Evolutionary conservation across 1,284 basidiomycete genomes (phyloP).

Genomic region (Sphagnurus paluster): DNA sequence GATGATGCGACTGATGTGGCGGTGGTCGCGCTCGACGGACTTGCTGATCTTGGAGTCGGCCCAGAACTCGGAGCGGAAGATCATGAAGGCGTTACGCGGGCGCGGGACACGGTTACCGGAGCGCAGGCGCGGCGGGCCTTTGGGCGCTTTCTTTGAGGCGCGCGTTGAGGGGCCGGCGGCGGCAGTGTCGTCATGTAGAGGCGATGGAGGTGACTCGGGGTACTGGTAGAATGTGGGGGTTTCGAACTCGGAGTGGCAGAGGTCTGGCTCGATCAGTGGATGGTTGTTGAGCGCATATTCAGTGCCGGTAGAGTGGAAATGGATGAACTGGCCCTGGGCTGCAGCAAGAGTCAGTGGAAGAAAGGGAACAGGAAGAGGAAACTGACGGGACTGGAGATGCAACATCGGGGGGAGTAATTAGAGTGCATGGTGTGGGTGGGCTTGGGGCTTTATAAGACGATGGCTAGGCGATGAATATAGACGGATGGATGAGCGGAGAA

Average conservation of each 20-base stretch:
- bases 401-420: constrained; percentile 6
- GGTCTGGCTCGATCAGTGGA: constrained; percentile 4
- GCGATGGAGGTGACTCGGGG: constrained; percentile 13
- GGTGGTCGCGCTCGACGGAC: constrained; percentile 51
- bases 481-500: constrained; percentile 16
- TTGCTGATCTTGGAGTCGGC: constrained; percentile 42
- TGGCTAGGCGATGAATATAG: constrained; percentile 19
- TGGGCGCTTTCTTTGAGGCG: background rate
- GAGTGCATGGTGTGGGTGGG: background rate
- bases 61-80: constrained; percentile 76
- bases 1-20: constrained; percentile 59
- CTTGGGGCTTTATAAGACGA: constrained; percentile 17
- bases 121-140: constrained; percentile 16
- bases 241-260: constrained; percentile 9
- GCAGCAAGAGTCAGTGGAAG: constrained; percentile 5
- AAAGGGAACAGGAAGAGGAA: background rate
- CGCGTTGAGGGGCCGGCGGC: too few relatives aligned
- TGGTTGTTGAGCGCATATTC: constrained; percentile 8
- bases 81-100: constrained; percentile 83
- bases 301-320: constrained; percentile 8
- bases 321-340: constrained; percentile 9
- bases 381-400: constrained; percentile 9
- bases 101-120: constrained; percentile 57
- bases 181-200: constrained; percentile 10
- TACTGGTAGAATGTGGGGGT: constrained; percentile 11